A percentile compares a stretch with the other conserved stretches of the same genome.
phyloP scores from a whole-genome alignment of 805 yeast species.

The Starmerella gropengiesseri region DNA sequence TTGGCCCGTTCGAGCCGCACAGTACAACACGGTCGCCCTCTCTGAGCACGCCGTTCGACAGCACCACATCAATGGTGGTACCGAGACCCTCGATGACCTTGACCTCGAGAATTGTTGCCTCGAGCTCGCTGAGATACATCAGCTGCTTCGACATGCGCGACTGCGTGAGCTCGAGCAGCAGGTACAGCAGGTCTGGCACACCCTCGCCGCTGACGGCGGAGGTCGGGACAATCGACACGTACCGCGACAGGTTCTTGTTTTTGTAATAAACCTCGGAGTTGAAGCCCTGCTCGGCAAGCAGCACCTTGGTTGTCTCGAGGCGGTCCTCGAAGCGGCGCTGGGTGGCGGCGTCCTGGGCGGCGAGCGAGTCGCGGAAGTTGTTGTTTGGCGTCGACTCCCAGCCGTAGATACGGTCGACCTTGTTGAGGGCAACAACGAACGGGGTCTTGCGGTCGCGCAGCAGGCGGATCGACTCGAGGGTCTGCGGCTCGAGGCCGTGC shows the following conservation, averaged over 20 bases:
- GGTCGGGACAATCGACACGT: conserved; percentile 94
- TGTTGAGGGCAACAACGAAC: conserved; percentile 90
- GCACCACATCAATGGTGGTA: conserved; percentile 93
- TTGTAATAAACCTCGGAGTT: conserved; percentile 94
- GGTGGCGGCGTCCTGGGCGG: conserved; percentile 71
- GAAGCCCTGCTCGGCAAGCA: conserved; percentile 94
- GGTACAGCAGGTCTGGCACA: conserved; percentile 96
- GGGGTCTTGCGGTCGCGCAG: conserved; percentile 97
- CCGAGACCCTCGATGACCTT: conserved; percentile 98
- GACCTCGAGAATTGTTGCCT: conserved; percentile 94
- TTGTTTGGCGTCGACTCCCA: conserved; percentile 88
- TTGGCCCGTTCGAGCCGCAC: conserved; percentile 98
- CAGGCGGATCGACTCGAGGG: conserved; percentile 82
- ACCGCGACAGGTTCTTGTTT: conserved; percentile 85
- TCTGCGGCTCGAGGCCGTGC: conserved; percentile 99
- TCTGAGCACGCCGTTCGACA: conserved; percentile 87
- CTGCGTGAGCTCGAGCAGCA: conserved; percentile 88
- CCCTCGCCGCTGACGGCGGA: conserved; percentile 99
- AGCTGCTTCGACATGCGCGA: conserved; percentile 98
- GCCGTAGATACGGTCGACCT: conserved; percentile 92
- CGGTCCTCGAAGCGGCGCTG: conserved; percentile 87
- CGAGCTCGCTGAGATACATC: conserved; percentile 86
- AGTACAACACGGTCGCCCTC: conserved; percentile 94
- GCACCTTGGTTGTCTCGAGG: conserved; percentile 71
- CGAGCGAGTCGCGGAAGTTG: conserved; percentile 88